Evolutionary conservation across 129 eudicot species (phyloP).

Genomic region (Flaveria linearis): DNA sequence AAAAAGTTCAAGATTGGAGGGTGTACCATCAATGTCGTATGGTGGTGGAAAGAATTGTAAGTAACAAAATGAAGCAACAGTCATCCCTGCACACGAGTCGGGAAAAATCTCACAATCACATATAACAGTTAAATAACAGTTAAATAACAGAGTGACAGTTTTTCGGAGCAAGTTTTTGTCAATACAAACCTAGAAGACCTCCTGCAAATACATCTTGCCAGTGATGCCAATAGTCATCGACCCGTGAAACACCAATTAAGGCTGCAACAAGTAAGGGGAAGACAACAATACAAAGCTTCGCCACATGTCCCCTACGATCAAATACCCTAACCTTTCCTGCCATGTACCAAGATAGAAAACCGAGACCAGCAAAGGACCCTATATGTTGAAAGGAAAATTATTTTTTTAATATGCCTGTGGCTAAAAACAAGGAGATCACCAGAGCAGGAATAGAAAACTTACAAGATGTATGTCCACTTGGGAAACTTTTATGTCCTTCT

Average conservation of each 20-base stretch:
- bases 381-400: neutral
- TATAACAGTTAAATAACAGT: neutral
- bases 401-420: neutral
- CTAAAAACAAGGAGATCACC: neutral
- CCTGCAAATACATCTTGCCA: slow-evolving; percentile 96
- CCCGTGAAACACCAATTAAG: slow-evolving; percentile 78
- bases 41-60: slow-evolving; percentile 84
- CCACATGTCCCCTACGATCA: slow-evolving; percentile 82
- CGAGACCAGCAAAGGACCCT: slow-evolving; percentile 97
- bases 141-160: slow-evolving; percentile 4
- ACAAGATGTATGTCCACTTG: slow-evolving; percentile 84
- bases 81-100: slow-evolving; percentile 44
- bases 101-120: slow-evolving; percentile 12
- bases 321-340: slow-evolving; percentile 74
- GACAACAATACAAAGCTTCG: slow-evolving; percentile 69
- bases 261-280: slow-evolving; percentile 80
- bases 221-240: slow-evolving; percentile 95
- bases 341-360: slow-evolving; percentile 82
- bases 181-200: slow-evolving; percentile 61
- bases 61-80: slow-evolving; percentile 72
- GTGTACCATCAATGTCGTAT: slow-evolving; percentile 58
- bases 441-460: slow-evolving; percentile 35
- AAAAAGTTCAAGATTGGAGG: neutral
- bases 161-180: neutral
- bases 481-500: slow-evolving; percentile 94